These are phyloP conservation scores for Dendrobium huoshanense DNA, from an alignment of 106 monocot genomes.

Conservation along the genomic window DNA sequence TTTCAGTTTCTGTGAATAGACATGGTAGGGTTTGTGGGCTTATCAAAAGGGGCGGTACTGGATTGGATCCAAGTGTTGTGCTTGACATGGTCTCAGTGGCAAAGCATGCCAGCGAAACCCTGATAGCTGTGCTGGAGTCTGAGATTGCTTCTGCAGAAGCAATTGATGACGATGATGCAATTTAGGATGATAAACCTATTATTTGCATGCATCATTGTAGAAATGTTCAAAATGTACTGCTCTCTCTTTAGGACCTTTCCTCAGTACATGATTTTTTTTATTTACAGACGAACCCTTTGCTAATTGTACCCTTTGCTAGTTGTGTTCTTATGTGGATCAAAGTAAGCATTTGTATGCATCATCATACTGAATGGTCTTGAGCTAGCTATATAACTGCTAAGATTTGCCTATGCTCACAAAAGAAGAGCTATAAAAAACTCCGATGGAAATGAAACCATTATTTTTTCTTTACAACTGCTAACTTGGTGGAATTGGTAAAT, in stretches of 20 bases:
- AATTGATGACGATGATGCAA: constrained; percentile 9
- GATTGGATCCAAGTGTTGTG: constrained; percentile 77
- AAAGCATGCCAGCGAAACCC: constrained; percentile 47
- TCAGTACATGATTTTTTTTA: not conserved
- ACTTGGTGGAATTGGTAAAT: too few relatives aligned
- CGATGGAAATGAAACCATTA: too few relatives aligned
- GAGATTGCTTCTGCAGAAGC: constrained; percentile 71
- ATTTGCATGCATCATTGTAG: not conserved
- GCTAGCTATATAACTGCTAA: too few relatives aligned
- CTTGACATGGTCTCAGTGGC: constrained; percentile 91
- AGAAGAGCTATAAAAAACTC: too few relatives aligned
- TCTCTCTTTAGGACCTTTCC: not conserved
- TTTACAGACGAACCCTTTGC: not conserved
- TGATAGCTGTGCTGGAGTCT: constrained; percentile 62
- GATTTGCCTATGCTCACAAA: too few relatives aligned
- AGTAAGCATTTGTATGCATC: too few relatives aligned
- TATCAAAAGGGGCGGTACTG: constrained; percentile 72
- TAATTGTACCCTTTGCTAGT: too few relatives aligned
- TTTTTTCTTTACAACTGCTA: too few relatives aligned
- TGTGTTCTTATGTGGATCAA: too few relatives aligned
- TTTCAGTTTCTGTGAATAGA: constrained; percentile 82
- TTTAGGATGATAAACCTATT: not conserved
- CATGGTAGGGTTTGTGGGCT: constrained; percentile 77
- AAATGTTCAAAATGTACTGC: not conserved
- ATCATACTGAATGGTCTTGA: too few relatives aligned